These are phyloP conservation scores for Colletotrichum lupini DNA, from an alignment of 2,329 filamentous ascomycete species.

Conservation along the genomic window DNA sequence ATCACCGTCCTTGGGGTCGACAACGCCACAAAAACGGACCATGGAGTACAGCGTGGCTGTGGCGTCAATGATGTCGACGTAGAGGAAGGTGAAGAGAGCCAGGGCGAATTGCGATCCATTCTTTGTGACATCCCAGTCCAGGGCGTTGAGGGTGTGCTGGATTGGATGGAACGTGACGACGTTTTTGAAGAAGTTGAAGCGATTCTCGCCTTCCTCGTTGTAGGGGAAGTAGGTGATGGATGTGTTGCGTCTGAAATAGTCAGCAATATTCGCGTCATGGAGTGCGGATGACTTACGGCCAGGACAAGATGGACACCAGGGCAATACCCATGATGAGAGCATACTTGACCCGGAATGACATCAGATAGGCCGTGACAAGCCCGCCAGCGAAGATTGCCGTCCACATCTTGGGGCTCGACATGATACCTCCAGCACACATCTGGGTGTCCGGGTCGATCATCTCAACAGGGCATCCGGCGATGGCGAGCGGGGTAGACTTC, in stretches of 20 bases:
- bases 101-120: constrained; percentile 73
- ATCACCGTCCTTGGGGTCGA: constrained; percentile 76
- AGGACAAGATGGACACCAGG: constrained; percentile 78
- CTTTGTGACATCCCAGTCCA: constrained; percentile 72
- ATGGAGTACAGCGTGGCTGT: constrained; percentile 85
- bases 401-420: constrained; percentile 89
- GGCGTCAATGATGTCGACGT: constrained; percentile 83
- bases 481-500: constrained; percentile 74
- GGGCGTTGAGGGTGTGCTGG: constrained; percentile 67
- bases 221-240: constrained; percentile 79
- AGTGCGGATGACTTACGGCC: constrained; percentile 66
- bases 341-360: constrained; percentile 81
- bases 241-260: constrained; percentile 66
- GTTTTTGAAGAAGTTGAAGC: constrained; percentile 79
- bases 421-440: constrained; percentile 70
- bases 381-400: constrained; percentile 85
- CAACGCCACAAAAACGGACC: constrained; percentile 77
- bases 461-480: constrained; percentile 77
- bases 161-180: constrained; percentile 80
- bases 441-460: constrained; percentile 58
- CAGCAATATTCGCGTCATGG: background rate
- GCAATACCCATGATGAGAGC: constrained; percentile 80
- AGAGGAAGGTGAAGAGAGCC: constrained; percentile 81
- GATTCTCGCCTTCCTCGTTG: constrained; percentile 69
- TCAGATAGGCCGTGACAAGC: constrained; percentile 81